phyloP scores from a whole-genome alignment of 805 yeast genomes.

The Lachancea sp. region DNA sequence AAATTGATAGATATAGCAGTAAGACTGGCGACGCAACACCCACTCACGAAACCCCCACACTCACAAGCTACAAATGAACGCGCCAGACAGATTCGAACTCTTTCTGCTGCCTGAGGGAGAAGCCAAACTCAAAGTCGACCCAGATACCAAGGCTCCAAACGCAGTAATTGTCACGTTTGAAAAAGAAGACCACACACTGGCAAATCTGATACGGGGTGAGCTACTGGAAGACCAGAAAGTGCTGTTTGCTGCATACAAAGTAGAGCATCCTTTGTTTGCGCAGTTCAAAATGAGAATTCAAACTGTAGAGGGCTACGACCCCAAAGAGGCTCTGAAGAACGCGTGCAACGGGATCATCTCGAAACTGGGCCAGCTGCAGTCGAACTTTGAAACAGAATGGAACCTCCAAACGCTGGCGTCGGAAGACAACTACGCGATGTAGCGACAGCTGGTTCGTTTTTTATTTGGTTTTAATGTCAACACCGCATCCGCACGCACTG shows the following conservation, averaged over 20 bases:
- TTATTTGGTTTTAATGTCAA: too few species aligned
- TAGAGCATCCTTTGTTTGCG: slow-evolving; percentile 96
- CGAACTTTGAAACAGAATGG: slow-evolving; percentile 88
- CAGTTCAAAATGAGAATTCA: slow-evolving; percentile 91
- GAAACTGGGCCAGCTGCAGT: slow-evolving; percentile 66
- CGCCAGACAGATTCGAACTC: slow-evolving; percentile 97
- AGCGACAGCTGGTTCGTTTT: too few species aligned
- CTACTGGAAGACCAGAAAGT: slow-evolving; percentile 80
- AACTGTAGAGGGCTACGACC: slow-evolving; percentile 91
- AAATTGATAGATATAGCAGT: not conserved
- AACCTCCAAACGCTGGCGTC: slow-evolving; percentile 71
- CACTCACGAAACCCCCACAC: too few species aligned
- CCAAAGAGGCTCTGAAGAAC: slow-evolving; percentile 80
- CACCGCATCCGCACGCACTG: too few species aligned
- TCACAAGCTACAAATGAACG: too few species aligned
- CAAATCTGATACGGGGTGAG: slow-evolving; percentile 82
- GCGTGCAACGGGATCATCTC: slow-evolving; percentile 82
- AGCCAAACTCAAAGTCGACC: slow-evolving; percentile 82
- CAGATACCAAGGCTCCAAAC: slow-evolving; percentile 92
- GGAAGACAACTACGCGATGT: slow-evolving; percentile 36
- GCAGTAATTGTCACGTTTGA: slow-evolving; percentile 90
- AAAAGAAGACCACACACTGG: slow-evolving; percentile 96
- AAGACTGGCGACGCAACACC: too few species aligned
- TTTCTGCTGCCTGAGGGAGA: slow-evolving; percentile 97
- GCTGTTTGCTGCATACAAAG: slow-evolving; percentile 94